These are phyloP conservation scores for Pestalotiopsis sp. DNA, from an alignment of 2,329 filamentous ascomycete genomes.

Conservation along the genomic window DNA sequence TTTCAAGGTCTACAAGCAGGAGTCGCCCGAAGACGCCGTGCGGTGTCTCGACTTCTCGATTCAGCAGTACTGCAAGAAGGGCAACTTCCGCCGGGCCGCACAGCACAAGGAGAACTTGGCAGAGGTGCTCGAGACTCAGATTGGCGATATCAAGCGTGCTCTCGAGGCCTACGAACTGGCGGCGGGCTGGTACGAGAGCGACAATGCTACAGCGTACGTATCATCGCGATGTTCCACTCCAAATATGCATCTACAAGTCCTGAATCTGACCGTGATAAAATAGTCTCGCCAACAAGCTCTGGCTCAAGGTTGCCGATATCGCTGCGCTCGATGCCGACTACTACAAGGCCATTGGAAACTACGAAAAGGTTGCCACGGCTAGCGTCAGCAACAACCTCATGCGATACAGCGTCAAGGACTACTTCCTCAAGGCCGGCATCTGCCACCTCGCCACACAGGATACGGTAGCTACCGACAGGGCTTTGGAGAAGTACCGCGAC, in stretches of 20 bases:
- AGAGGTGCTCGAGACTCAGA: constrained; percentile 81
- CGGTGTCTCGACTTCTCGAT: constrained; percentile 80
- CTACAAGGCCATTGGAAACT: constrained; percentile 78
- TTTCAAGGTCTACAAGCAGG: constrained; percentile 92
- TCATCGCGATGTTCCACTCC: not conserved
- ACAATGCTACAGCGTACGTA: constrained; percentile 70
- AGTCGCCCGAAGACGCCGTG: constrained; percentile 80
- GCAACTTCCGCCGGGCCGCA: constrained; percentile 89
- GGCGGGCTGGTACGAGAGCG: constrained; percentile 86
- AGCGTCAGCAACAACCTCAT: constrained; percentile 89
- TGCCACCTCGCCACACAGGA: constrained; percentile 80
- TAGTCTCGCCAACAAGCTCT: constrained; percentile 84
- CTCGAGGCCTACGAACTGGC: constrained; percentile 84
- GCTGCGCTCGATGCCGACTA: constrained; percentile 83
- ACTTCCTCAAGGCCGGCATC: constrained; percentile 91
- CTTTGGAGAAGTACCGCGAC: constrained; percentile 81
- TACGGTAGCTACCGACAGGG: constrained; percentile 76
- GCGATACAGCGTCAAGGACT: constrained; percentile 94
- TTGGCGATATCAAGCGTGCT: constrained; percentile 78
- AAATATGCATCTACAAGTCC: not conserved
- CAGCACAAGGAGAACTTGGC: constrained; percentile 88
- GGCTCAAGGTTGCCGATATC: constrained; percentile 88
- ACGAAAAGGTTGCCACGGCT: constrained; percentile 79
- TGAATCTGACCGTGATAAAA: not conserved
- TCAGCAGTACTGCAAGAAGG: constrained; percentile 83